Evolutionary conservation across 2,329 filamentous ascomycete genomes (phyloP).

Genomic region (Spiromastix sp.): DNA sequence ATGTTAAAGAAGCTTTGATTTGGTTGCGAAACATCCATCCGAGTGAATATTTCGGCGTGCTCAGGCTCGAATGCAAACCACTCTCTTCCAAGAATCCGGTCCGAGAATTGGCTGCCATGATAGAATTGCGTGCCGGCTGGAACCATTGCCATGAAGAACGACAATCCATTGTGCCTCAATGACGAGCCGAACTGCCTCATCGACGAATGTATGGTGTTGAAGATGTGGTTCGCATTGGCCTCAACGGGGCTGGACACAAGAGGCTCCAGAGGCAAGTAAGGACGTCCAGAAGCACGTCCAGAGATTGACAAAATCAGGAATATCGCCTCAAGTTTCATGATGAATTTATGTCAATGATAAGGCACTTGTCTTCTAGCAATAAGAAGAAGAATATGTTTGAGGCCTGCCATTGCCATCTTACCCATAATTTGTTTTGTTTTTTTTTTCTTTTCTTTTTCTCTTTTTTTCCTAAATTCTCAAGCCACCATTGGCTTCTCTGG

Average conservation of each 20-base stretch:
- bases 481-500: too few species aligned
- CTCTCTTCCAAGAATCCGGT: constrained; percentile 46
- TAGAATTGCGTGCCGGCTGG: constrained; percentile 57
- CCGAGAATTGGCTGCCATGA: constrained; percentile 45
- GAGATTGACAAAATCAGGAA: neutral
- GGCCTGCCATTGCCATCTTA: too few species aligned
- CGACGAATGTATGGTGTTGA: constrained; percentile 62
- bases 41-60: constrained; percentile 58
- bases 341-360: too few species aligned
- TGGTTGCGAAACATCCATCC: constrained; percentile 6
- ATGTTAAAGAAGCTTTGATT: constrained; percentile 7
- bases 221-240: constrained; percentile 53
- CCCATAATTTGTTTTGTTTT: too few species aligned
- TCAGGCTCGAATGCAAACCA: constrained; percentile 72
- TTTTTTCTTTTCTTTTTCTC: too few species aligned
- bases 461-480: too few species aligned
- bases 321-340: too few species aligned
- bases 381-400: too few species aligned
- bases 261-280: too few species aligned
- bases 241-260: neutral
- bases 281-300: too few species aligned
- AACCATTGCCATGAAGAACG: constrained; percentile 56
- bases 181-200: constrained; percentile 67
- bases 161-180: constrained; percentile 65
- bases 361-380: too few species aligned